Base-by-base conservation (phyloP, 371 early-diverging fungal genomes). In the Apophysomyces trapeziformis region DNA sequence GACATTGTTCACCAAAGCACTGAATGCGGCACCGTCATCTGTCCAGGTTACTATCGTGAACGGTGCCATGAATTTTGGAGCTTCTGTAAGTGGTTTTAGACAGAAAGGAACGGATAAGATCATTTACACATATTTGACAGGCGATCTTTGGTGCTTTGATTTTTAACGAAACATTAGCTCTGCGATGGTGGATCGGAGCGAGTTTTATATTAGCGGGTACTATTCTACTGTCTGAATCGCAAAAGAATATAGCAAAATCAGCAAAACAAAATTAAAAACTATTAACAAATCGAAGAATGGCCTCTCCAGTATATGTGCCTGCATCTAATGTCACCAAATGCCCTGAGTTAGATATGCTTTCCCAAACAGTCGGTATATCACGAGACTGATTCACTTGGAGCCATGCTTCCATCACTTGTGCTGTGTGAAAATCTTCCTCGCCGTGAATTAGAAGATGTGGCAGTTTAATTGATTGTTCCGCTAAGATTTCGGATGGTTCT, bases 161-260 rank as follows among this genome's bases (percentile, higher is more conserved):
- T 13, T 93, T 93, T 68, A 79, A 86, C 59, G 92, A 93, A 47
- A 84, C 85, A 0, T 71, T 93, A 62, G 79, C 87, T 7, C 44
- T 89, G 58, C 84, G 85, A 67, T 93, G 93, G 93, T 92, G 93
- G 92, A 76, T 82, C 45, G 93, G 93, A 5, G 92, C 91, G 0
- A 85, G 88, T 64, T 72, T 92, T 58, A 92, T 92, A 54, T 81
- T 88, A 36, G 54, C 80, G 18, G 89, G 89, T 7, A 86, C 87
- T 1, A 77, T 89, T 14, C 68, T 89, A 39, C 70, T 87, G 26
- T 79, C 79, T 21, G 70, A 74, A 39, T 63, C 75, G 14, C 76
- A 78, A 70, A 73, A 70, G 43, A 63, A 65, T 58, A 69, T 64
- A 58, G 32, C 41, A 14, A 58, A 69, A 5, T 39, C 74, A 57